Evolutionary conservation across 2,329 filamentous ascomycete genomes (phyloP), one percentile per base, ranked within the genome.

Genomic region (Hawksworthiomyces lignivorus): DNA sequence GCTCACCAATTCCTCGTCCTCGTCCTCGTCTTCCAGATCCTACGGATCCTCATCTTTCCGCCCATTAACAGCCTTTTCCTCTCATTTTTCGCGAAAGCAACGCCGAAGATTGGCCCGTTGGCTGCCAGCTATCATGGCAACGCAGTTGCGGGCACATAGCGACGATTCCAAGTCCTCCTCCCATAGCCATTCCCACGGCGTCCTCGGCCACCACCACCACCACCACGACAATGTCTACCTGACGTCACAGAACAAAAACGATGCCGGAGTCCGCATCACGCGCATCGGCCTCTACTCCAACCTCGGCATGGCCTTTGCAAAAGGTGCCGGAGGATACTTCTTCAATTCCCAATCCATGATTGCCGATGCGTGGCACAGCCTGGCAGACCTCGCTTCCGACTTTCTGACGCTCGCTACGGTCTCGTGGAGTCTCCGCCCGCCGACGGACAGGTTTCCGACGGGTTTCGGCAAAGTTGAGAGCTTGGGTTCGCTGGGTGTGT

Each of bases 391-490:
- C 43, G 87, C 94, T 47, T 96, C 89, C 40, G 92, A 98, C 62
- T 75, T 98, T 53, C 80, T 96, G 61, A 98, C 92, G 1, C 75
- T 98, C 17, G 86, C 87, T 14, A 98, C 92, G 9, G 89, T 98
- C 35, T 90, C 89, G 17, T 95, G 86, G 80, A 94, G 89, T 46
- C 67, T 97, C 46, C 87, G 84, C 54, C 82, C 87, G 6, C 88
- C 92, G 0, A 87, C 85, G 10, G 75, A 84, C 41, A 76, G 76
- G 30, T 98, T 95, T 58, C 92, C 92, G 3, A 79, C 81, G 54
- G 92, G 92, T 2, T 98, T 94, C 59, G 92, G 92, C 58, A 98
- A 98, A 68, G 77, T 98, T n/a, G 92, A 98, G 69, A 95, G 88
- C 55, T 67, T 98, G 57, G 92, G 92, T 17, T 92, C 88, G 18